Conservation (phyloP, 768 basidiomycete genomes). For the Gloeopeniophorella convolvens region DNA sequence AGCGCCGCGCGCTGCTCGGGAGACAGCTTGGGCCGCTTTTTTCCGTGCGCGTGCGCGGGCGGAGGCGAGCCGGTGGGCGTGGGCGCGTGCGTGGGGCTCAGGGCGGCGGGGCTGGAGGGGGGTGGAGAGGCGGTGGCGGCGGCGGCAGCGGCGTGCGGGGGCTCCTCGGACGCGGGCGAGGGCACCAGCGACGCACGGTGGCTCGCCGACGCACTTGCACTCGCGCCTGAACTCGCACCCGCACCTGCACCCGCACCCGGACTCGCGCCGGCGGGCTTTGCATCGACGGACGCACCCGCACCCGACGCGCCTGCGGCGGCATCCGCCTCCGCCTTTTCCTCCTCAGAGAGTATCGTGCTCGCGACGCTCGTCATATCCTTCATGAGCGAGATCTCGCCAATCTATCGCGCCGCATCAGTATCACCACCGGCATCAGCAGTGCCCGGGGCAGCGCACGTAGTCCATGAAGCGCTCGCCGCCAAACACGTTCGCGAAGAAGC, state of each 20-base stretch:
- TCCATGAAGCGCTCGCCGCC: constrained; percentile 89
- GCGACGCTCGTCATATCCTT: constrained; percentile 88
- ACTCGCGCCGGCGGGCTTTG: no score
- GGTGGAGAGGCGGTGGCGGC: constrained; percentile 1
- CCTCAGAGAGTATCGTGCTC: constrained; percentile 84
- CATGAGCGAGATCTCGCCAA: constrained; percentile 94
- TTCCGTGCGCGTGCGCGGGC: constrained; percentile 24
- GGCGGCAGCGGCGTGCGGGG: not conserved
- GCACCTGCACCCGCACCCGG: no score
- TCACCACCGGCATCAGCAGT: constrained; percentile 1
- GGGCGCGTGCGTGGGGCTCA: constrained; percentile 12
- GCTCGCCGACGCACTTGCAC: not conserved
- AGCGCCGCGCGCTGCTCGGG: constrained; percentile 85
- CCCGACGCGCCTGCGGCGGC: constrained; percentile 24
- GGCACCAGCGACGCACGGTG: not conserved
- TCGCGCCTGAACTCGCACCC: no score
- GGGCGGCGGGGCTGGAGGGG: not conserved
- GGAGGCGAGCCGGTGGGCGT: constrained; percentile 21
- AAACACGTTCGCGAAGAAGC: constrained; percentile 94
- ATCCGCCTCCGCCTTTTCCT: constrained; percentile 70
- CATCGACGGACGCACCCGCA: constrained; percentile 22
- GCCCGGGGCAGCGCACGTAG: constrained; percentile 51
- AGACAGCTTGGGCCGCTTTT: constrained; percentile 46
- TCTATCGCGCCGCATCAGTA: constrained; percentile 40
- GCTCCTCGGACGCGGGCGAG: not conserved